Evolutionary conservation across 176 grass and related monocot genomes (phyloP), one percentile per base, ranked within the genome.

Genomic region (Pontederia paniculata): DNA sequence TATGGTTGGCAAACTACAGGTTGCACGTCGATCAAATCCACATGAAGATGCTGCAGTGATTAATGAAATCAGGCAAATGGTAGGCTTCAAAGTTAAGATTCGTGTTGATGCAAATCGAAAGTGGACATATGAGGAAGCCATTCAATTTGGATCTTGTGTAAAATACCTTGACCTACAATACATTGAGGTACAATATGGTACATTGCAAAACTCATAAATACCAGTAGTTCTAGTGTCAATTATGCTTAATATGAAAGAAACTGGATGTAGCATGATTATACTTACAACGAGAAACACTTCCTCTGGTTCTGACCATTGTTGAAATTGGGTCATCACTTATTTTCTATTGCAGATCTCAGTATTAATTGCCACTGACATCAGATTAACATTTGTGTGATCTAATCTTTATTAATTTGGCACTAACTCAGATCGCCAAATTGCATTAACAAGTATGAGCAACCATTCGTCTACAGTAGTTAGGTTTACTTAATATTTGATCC

Each of bases 41-140:
- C 28, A 62, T 86, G 90, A 96, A 83, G 90, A 96, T 96, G 90
- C 58, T 42, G 64, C 58, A 77, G 68, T 83, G 63, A 85, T 96
- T 74, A 67, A 75, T 12, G 85, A 78, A 76, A 70, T 89, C 51
- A 82, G 90, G 66, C 76, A 96, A 50, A 57, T 62, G 57, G 79
- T 96, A 53, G 90, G 90, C 45, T 96, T 78, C 46, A 75, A 75
- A 23, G 77, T 96, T 22, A 81, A 89, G 65, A 89, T 96, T 66
- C 85, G 90, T 42, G 90, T 77, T 58, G 90, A 96, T 76, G 90
- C 90, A 67, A 96, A 96, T 86, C 43, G 52, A 57, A 89, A 77
- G 70, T 89, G 85, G 90, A 89, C 78, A 78, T 96, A 81, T 67
- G 63, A 65, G 48, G 76, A 96, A 48, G 90, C 90, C 69, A 70